A percentile compares a stretch with the other conserved stretches of the same genome.
These are phyloP conservation scores for Fusarium sp. DNA, from an alignment of 2,329 filamentous ascomycete genomes.

Conservation along the genomic window DNA sequence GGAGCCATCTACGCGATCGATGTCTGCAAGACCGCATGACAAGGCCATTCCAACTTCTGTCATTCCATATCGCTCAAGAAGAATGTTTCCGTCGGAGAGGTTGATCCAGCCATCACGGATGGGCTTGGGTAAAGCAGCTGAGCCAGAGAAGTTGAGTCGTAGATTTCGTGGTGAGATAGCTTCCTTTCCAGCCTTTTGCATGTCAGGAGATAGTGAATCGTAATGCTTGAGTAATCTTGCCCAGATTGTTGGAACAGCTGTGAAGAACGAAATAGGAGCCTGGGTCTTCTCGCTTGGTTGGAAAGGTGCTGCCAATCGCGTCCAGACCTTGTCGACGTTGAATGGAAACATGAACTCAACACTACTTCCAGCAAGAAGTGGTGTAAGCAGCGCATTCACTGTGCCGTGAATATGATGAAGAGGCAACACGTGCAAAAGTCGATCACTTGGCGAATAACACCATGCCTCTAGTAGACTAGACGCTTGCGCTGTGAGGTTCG, in stretches of 20 bases:
- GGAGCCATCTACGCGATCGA: slow-evolving; percentile 86
- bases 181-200: slow-evolving; percentile 73
- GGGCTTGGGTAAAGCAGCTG: slow-evolving; percentile 90
- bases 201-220: slow-evolving; percentile 65
- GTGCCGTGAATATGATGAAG: slow-evolving; percentile 97
- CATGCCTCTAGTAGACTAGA: slow-evolving; percentile 84
- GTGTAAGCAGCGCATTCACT: slow-evolving; percentile 89
- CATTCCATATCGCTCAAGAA: slow-evolving; percentile 99
- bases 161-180: slow-evolving; percentile 81
- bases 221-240: slow-evolving; percentile 85
- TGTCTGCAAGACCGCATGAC: slow-evolving; percentile 83
- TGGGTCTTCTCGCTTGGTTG: slow-evolving; percentile 24
- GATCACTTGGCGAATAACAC: slow-evolving; percentile 81
- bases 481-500: slow-evolving; percentile 84
- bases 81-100: slow-evolving; percentile 82
- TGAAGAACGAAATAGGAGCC: slow-evolving; percentile 82
- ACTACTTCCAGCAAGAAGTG: slow-evolving; percentile 84
- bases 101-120: slow-evolving; percentile 85
- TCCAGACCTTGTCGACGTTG: slow-evolving; percentile 86
- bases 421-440: slow-evolving; percentile 88
- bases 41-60: slow-evolving; percentile 99
- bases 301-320: slow-evolving; percentile 84
- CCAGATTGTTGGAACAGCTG: slow-evolving; percentile 95
- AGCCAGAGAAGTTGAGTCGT: slow-evolving; percentile 92
- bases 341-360: slow-evolving; percentile 97